Percentiles rank a stretch among this genome's conserved stretches.
These are phyloP conservation scores for Canariomyces notabilis DNA, from an alignment of 2,329 filamentous ascomycete species.

Conservation along the genomic window DNA sequence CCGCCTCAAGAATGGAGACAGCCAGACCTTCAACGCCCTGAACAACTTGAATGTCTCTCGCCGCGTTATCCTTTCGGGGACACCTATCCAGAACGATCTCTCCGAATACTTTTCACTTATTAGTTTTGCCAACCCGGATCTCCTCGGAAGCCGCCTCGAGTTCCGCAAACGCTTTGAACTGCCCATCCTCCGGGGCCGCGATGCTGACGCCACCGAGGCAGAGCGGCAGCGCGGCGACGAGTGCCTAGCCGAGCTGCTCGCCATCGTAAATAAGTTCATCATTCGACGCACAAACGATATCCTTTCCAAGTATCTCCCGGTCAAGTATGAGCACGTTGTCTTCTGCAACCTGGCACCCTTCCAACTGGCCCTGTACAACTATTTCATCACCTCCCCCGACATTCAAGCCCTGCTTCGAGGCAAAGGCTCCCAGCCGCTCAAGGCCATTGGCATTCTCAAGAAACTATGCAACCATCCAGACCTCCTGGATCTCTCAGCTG, in stretches of 20 bases:
- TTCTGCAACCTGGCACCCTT: constrained; percentile 95
- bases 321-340: constrained; percentile 99
- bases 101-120: constrained; percentile 95
- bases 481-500: constrained; percentile 73
- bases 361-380: constrained; percentile 89
- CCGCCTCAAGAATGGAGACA: constrained; percentile 93
- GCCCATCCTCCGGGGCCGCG: constrained; percentile 84
- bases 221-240: constrained; percentile 81
- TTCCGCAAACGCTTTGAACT: constrained; percentile 94
- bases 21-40: constrained; percentile 86
- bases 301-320: constrained; percentile 90
- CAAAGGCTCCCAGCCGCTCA: constrained; percentile 92
- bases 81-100: constrained; percentile 97
- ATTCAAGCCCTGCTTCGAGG: constrained; percentile 88
- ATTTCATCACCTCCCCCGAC: constrained; percentile 92
- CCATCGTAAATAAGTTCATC: constrained; percentile 94
- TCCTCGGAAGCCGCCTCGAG: constrained; percentile 81
- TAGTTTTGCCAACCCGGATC: constrained; percentile 91
- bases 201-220: constrained; percentile 79
- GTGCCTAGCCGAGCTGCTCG: constrained; percentile 72
- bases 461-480: constrained; percentile 99
- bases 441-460: constrained; percentile 94
- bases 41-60: constrained; percentile 86
- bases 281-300: constrained; percentile 98
- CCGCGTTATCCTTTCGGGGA: constrained; percentile 91